Conservation (phyloP, 148 eudicot genomes). For the Vaccinium vitisidaea region DNA sequence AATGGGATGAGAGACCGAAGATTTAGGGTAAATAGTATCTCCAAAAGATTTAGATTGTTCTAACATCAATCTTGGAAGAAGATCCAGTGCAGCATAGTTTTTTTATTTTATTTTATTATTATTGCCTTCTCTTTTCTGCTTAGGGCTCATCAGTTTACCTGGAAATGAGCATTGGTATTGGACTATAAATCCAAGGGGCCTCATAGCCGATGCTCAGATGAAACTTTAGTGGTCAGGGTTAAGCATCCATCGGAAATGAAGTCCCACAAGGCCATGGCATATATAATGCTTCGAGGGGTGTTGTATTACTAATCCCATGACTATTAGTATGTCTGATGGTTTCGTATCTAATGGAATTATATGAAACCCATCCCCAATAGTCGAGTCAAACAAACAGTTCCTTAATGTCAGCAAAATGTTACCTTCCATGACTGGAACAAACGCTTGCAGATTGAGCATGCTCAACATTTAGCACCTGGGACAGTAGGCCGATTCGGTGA, state of each 20-base stretch:
- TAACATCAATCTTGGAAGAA: neutral
- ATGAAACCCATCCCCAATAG: neutral
- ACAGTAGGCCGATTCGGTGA: slow-evolving; percentile 65
- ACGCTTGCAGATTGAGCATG: slow-evolving; percentile 86
- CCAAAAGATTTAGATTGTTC: neutral
- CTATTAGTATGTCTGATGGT: neutral
- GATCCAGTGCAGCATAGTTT: slow-evolving; percentile 9
- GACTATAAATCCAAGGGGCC: neutral
- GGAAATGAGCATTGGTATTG: neutral
- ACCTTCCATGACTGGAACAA: neutral
- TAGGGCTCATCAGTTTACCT: neutral
- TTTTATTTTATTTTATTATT: neutral
- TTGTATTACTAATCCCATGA: neutral
- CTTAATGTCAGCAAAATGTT: neutral
- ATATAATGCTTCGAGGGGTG: neutral
- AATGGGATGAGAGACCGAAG: slow-evolving; percentile 83
- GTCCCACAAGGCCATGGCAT: neutral
- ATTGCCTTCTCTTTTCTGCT: neutral
- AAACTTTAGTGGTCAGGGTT: neutral
- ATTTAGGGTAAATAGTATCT: slow-evolving; percentile 55
- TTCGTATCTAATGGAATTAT: neutral
- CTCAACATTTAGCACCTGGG: slow-evolving; percentile 88
- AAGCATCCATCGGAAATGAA: neutral
- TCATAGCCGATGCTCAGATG: neutral
- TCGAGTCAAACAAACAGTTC: neutral